Evolutionary conservation across 2,329 filamentous ascomycete species (phyloP), one percentile per base, ranked within the genome.

Genomic region (Hymenoscyphus infarciens): DNA sequence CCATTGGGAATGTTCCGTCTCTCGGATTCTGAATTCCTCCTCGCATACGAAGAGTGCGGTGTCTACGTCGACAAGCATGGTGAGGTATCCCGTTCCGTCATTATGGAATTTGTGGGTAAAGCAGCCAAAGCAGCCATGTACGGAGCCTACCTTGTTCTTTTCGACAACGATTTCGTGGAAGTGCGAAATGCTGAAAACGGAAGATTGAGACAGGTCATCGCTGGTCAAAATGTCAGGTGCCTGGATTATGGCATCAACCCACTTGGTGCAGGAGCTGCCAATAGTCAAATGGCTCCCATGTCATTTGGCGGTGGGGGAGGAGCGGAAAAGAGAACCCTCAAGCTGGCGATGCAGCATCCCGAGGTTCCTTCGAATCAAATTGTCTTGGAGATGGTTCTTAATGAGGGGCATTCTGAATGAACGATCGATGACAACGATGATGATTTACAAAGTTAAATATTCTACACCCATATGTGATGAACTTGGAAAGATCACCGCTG

Each of bases 11-110:
- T 99, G 95, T 97, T 99, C 82, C 87, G 93, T 49, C 86, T 99
- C 61, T 93, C 90, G 68, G 91, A 96, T 63, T 89, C 90, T 62
- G 95, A 97, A 75, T 99, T 98, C 77, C 80, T 99, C 29, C 86
- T 97, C 57, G 91, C 90, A 42, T 99, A 98, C 75, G 91, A 96
- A 76, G 92, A 97, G 76, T 98, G 94, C 70, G 95, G 93, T 19
- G 93, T 99, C 8, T 99, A 98, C 73, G 90, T 98, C 73, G 96
- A 99, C 80, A 97, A 98, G 77, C 92, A 98, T 76, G 95, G 95
- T 68, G 95, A 99, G 65, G 92, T 99, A 31, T 94, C 88, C 45
- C 89, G 96, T 55, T 92, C 89, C 31, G 91, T 98, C 63, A 93
- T 98, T 72, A 97, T 99, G 92, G 92, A 98, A 74, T 99, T 98